Evolutionary conservation across 768 basidiomycete species (phyloP), one percentile per base, ranked within the genome.

Genomic region (Kwoniella heveanensis): DNA sequence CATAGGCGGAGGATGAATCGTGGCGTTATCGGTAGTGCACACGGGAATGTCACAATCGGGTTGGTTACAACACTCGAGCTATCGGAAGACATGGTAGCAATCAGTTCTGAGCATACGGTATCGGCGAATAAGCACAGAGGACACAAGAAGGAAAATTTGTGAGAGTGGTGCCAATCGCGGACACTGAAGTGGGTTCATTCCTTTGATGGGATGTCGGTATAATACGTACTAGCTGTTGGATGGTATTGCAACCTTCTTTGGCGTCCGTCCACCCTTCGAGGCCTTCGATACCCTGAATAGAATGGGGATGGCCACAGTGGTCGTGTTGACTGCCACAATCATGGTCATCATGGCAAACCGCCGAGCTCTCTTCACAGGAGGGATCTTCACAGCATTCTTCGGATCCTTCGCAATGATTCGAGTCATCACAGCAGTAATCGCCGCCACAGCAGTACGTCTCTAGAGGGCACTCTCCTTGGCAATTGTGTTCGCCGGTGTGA

Each of bases 191-290:
- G 8, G 39, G 4, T 17, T 44, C 39, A 44, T 44, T 19, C 39
- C 39, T 44, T 44, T 44, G 39, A 44, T 44, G 15, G n/a, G 4
- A 15, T n/a, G 25, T 26, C 46, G 8, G 4, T 8, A 47, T 51
- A 15, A 10, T 9, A 70, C 74, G 60, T 48, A 72, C 74, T 27
- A 71, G 70, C 65, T 76, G 72, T 56, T 76, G 70, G 24, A 76
- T 70, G 26, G 72, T 70, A 59, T 71, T 59, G 56, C 70, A 73
- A 2, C 74, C 74, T 58, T 76, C 74, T 66, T 71, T 70, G 15
- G 68, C 56, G 39, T 70, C 71, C n/a, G 72, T 70, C 74, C 74
- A 76, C 32, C 61, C 50, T 39, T 70, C 68, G 47, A 76, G 55
- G 46, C 39, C 39, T 44, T 44, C 39, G 39, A 44, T 7, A 17